These are phyloP conservation scores for Solanum megistacrolobum DNA, from an alignment of 257 asterid genomes.

Conservation along the genomic window DNA sequence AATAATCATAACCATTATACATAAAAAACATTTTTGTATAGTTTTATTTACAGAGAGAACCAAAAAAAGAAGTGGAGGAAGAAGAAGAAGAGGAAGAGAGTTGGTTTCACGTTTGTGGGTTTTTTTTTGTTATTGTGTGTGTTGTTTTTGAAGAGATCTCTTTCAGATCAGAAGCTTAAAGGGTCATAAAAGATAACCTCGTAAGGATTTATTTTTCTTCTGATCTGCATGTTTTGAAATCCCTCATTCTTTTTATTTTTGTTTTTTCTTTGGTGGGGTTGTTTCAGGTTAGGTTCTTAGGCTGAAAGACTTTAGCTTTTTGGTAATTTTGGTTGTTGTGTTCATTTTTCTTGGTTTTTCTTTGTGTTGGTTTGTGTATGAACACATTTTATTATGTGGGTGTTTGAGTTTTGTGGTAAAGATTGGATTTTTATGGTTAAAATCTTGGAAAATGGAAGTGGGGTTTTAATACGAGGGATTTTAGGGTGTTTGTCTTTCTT, in stretches of 20 bases:
- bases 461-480: neutral
- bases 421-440: neutral
- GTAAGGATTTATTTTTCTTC: neutral
- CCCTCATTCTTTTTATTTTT: neutral
- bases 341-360: neutral
- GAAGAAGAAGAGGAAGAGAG: neutral
- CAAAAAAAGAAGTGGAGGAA: neutral
- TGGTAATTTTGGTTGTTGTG: neutral
- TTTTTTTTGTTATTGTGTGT: neutral
- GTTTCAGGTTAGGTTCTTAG: neutral
- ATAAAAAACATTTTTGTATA: neutral
- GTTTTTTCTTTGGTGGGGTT: neutral
- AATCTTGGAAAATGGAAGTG: neutral
- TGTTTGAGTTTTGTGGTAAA: neutral
- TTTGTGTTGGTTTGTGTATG: neutral
- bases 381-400: neutral
- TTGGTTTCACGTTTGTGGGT: slow-evolving; percentile 9
- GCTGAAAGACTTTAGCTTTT: neutral
- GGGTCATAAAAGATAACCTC: neutral
- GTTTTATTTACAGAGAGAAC: neutral
- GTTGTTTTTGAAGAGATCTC: neutral
- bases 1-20: neutral
- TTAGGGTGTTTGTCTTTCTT: neutral
- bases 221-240: neutral
- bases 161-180: slow-evolving; percentile 12